Evolutionary conservation across 257 asterid genomes (phyloP), one percentile per base, ranked within the genome.

Genomic region (Capsicum baccatum): DNA sequence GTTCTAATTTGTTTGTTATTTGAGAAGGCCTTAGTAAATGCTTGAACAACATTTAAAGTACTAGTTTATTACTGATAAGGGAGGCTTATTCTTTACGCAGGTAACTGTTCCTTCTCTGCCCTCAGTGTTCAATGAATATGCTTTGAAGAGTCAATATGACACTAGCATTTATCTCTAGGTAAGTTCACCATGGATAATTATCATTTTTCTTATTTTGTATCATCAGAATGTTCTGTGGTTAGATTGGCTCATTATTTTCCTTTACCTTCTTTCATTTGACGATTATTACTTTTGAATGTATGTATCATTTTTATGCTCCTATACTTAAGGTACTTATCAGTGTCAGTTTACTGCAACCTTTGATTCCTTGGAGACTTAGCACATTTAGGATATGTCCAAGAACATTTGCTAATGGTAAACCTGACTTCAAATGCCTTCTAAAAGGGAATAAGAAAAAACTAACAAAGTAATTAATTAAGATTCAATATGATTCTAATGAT

Each of bases 81-180:
- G 62, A 78, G 50, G 63, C 21, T 13, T 33, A 50, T 54, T 66
- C 74, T 6, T 52, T 55, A 14, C 26, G 2, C 96, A 97, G 99
- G 97, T 97, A 55, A 93, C 97, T 83, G n/a, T n/a, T 88, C 99
- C 99, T 81, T 97, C 99, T 57, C 26, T 97, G 94, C 99, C 99
- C 71, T 97, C 99, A 42, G 99, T 97, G 79, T 97, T 86, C 91
- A 97, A 97, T 71, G 99, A 97, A 88, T 97, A 97, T 86, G 99
- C 99, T 80, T 83, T 97, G 89, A 97, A 97, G 91, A 97, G 99
- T 84, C 99, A 97, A 88, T 95, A 90, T 67, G 99, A 97, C 87
- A 97, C 99, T 17, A 97, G 98, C 92, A 97, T 97, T 84, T 97
- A 97, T 90, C 98, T 96, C 89, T 98, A 96, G 98, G 99, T 93